Conservation (phyloP, 371 early-diverging fungal species). For the Nosema granulosis region DNA sequence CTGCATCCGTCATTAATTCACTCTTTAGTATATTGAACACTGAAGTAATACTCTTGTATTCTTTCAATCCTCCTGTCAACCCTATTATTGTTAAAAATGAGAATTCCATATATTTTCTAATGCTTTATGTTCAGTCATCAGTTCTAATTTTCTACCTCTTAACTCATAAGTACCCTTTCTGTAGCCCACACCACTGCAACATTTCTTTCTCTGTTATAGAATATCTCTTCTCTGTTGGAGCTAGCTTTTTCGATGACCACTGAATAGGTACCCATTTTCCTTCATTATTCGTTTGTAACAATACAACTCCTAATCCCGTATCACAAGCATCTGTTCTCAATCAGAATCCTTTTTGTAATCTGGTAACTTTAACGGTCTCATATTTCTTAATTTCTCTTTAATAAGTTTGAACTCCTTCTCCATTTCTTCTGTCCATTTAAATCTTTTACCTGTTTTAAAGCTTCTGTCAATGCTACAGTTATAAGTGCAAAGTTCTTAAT, state of each 20-base stretch:
- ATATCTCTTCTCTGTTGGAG: constrained; percentile 39
- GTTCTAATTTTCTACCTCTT: constrained; percentile 38
- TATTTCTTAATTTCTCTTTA: constrained; percentile 5
- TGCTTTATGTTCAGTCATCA: constrained; percentile 59
- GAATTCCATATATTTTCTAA: constrained; percentile 42
- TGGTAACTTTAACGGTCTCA: constrained; percentile 12
- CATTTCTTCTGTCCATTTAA: constrained; percentile 27
- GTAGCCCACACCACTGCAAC: constrained; percentile 35
- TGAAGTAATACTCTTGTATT: constrained; percentile 38
- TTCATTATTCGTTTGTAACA: constrained; percentile 31
- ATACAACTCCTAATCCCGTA: constrained; percentile 43
- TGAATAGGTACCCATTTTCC: not conserved
- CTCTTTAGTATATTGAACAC: constrained; percentile 31
- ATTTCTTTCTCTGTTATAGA: constrained; percentile 50
- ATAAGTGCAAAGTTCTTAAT: constrained; percentile 19
- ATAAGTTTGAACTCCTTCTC: not conserved
- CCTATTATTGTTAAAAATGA: constrained; percentile 13
- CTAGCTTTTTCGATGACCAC: constrained; percentile 22
- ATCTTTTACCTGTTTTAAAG: constrained; percentile 12
- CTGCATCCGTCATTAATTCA: constrained; percentile 28
- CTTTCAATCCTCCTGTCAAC: constrained; percentile 42
- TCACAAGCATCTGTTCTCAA: constrained; percentile 54
- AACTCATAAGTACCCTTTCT: constrained; percentile 49
- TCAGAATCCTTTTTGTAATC: constrained; percentile 30
- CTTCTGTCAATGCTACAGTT: constrained; percentile 9